Conservation (phyloP, 1,139 yeast genomes). For the Sugiyamaella pinicola region DNA sequence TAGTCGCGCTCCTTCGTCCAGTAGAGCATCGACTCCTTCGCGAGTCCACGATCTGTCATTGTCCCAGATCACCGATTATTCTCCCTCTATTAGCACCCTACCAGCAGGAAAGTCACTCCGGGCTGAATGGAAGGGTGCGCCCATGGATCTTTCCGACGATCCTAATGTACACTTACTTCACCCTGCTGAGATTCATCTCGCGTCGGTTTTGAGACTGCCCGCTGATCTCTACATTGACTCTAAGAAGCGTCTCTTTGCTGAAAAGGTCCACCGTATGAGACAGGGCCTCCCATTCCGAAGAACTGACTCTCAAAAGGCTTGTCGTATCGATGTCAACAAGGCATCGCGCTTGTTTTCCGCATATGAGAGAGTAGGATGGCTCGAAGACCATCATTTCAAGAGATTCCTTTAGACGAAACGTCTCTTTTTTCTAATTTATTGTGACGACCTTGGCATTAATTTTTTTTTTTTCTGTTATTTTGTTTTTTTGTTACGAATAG, state of each 20-base stretch:
- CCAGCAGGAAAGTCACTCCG: slow-evolving; percentile 74
- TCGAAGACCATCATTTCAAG: slow-evolving; percentile 72
- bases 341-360: slow-evolving; percentile 92
- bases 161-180: slow-evolving; percentile 73
- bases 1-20: slow-evolving; percentile 14
- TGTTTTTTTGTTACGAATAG: slow-evolving; percentile 3
- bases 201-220: slow-evolving; percentile 85
- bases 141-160: slow-evolving; percentile 84
- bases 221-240: slow-evolving; percentile 88
- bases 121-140: slow-evolving; percentile 98
- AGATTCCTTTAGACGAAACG: slow-evolving; percentile 45
- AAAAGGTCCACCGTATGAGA: slow-evolving; percentile 77
- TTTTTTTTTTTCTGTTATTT: slow-evolving; percentile 5
- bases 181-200: slow-evolving; percentile 88
- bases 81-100: slow-evolving; percentile 66
- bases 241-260: slow-evolving; percentile 84
- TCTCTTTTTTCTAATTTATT: slow-evolving; percentile 12
- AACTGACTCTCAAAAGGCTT: slow-evolving; percentile 97
- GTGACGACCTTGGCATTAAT: slow-evolving; percentile 13
- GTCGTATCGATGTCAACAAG: slow-evolving; percentile 95
- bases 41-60: slow-evolving; percentile 44
- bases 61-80: slow-evolving; percentile 61
- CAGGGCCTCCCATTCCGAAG: slow-evolving; percentile 85
- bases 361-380: slow-evolving; percentile 95
- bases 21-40: slow-evolving; percentile 28